Evolutionary conservation across 1,284 basidiomycete species (phyloP).

Genomic region (Moniliella sp.): DNA sequence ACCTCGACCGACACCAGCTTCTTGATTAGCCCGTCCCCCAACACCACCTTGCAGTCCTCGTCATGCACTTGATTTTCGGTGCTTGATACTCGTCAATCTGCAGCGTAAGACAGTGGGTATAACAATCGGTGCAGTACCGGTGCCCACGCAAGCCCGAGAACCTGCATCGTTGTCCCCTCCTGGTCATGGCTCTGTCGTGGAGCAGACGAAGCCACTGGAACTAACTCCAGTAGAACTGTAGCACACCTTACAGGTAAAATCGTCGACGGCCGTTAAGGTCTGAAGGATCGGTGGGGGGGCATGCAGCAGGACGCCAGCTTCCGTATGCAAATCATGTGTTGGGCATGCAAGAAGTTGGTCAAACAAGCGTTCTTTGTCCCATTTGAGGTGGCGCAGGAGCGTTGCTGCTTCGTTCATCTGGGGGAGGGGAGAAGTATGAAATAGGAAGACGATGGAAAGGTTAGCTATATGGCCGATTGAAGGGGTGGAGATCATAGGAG

Average conservation of each 20-base stretch:
- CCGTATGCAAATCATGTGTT: constrained; percentile 18
- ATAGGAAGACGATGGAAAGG: no score
- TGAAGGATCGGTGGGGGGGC: constrained; percentile 9
- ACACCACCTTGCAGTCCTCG: constrained; percentile 59
- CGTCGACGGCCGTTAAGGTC: constrained; percentile 2
- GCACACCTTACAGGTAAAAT: constrained; percentile 28
- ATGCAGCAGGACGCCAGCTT: constrained; percentile 23
- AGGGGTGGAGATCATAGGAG: no score
- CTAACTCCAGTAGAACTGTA: constrained; percentile 12
- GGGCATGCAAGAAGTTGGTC: constrained; percentile 32
- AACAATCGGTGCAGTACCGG: constrained; percentile 45
- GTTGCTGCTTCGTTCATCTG: constrained; percentile 43
- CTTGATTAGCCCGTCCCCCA: constrained; percentile 34
- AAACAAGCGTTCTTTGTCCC: constrained; percentile 82
- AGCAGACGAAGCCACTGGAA: not conserved
- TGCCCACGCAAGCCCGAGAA: constrained; percentile 26
- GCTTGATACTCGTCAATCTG: constrained; percentile 83
- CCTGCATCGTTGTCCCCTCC: constrained; percentile 9
- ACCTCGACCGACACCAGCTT: not conserved
- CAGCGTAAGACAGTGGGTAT: constrained; percentile 57
- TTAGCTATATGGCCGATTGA: no score
- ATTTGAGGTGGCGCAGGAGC: constrained; percentile 61
- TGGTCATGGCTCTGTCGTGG: constrained; percentile 2
- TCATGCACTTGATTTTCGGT: constrained; percentile 73
- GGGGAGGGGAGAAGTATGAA: no score